Base-by-base conservation (phyloP, 2,329 filamentous ascomycete genomes). In the Fusarium tuaranense region DNA sequence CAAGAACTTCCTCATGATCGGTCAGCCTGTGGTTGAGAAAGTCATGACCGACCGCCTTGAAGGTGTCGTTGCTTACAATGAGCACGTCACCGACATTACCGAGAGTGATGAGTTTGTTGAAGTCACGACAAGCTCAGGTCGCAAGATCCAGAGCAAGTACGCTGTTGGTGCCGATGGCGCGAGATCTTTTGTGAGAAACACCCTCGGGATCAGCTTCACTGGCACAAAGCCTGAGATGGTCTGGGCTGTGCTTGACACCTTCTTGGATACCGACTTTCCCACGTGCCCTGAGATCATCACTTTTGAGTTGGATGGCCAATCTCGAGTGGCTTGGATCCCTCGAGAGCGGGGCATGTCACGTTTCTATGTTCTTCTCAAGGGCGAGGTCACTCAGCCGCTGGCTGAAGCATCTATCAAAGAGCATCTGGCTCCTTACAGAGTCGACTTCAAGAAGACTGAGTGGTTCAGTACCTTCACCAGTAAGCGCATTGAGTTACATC, bases 81-180 rank as follows among this genome's bases (percentile, higher is more conserved):
- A 86, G 48, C 80, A 80, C 2, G 85, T 84, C 4, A 71, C 74
- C 1, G 78, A 72, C 3, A 79, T 95, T 88, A 1, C 90, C 88
- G 51, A 95, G 83, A 53, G 92, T 85, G 14, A 88, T 81, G 44
- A 92, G 82, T 5, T 86, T 84, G 65, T 86, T 79, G 12, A 84
- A 78, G 30, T 84, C 69, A 73, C 69, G 8, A 85, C 84, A 1
- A 69, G 70, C 6, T 76, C 77, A 1, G 83, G 82, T 2, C 81
- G 80, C 27, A 80, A 39, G 3, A 71, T 86, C 4, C 77, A 73
- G 32, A 81, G 81, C 70, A 80, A 77, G 25, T 90, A 87, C 63
- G 83, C 85, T 5, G 83, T 89, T 4, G 88, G 87, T 2, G 88
- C 88, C 7, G 88, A 90, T 46, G 88, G 88, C 1, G 86, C 87